These are phyloP conservation scores for Monoraphidium neglectum DNA, from an alignment of 139 green algal species.

Conservation along the genomic window DNA sequence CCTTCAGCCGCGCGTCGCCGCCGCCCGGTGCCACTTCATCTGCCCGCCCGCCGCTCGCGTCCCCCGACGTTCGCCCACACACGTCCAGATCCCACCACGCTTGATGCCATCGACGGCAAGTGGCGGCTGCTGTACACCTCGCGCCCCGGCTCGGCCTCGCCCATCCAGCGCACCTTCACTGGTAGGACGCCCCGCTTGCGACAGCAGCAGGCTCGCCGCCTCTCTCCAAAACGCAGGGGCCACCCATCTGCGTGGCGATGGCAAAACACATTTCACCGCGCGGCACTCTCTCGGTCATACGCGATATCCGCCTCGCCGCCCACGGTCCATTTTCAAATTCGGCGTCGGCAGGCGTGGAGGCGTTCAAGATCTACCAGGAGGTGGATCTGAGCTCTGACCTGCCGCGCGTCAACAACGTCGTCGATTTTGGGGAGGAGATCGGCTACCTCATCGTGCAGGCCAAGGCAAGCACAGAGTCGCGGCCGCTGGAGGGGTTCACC, in stretches of 20 bases:
- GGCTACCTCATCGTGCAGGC: conserved; percentile 74
- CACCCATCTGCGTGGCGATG: too few species aligned
- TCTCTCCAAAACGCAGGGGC: too few species aligned
- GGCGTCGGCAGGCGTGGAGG: conserved; percentile 84
- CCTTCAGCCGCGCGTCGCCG: background rate
- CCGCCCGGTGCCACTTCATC: background rate
- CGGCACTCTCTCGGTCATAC: too few species aligned
- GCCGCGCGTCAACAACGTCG: conserved; percentile 77
- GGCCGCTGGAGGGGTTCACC: conserved; percentile 71
- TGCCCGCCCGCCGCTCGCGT: background rate
- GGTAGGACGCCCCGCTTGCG: too few species aligned
- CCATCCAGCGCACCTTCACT: conserved; percentile 93
- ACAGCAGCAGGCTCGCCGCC: too few species aligned
- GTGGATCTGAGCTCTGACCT: conserved; percentile 13
- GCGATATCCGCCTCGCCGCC: too few species aligned
- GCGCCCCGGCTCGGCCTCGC: conserved; percentile 68
- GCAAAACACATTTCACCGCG: too few species aligned
- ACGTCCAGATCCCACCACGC: conserved; percentile 44
- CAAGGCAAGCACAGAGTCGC: conserved; percentile 66
- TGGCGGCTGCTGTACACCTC: conserved; percentile 91
- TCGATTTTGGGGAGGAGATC: conserved; percentile 10
- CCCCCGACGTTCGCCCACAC: background rate
- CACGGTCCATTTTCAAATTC: too few species aligned
- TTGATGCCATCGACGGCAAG: conserved; percentile 53
- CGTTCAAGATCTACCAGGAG: conserved; percentile 90